phyloP scores from a whole-genome alignment of 2,329 filamentous ascomycete species.

The Talaromyces albobiverticillius region DNA sequence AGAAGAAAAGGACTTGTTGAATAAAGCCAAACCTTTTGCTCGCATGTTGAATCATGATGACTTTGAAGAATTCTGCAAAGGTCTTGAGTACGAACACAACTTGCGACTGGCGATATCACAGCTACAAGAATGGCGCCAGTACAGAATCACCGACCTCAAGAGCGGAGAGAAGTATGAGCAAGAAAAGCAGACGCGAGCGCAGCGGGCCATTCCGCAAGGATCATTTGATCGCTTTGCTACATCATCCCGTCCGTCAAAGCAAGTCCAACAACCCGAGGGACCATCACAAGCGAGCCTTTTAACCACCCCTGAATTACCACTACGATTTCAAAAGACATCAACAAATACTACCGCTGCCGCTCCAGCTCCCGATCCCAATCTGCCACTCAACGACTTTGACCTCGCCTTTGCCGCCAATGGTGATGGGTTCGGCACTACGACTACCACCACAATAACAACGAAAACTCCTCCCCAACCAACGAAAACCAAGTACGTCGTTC shows the following conservation, averaged over 20 bases:
- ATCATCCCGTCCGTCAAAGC: slow-evolving; percentile 62
- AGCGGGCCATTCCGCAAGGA: slow-evolving; percentile 65
- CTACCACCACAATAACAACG: slow-evolving; percentile 25
- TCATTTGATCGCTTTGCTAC: slow-evolving; percentile 82
- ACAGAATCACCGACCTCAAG: slow-evolving; percentile 79
- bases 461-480: slow-evolving; percentile 13
- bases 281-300: slow-evolving; percentile 72
- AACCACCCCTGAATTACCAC: slow-evolving; percentile 73
- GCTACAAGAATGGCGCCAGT: slow-evolving; percentile 87
- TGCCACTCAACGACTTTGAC: slow-evolving; percentile 50
- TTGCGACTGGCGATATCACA: slow-evolving; percentile 84
- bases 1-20: slow-evolving; percentile 85
- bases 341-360: slow-evolving; percentile 21
- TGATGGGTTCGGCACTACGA: slow-evolving; percentile 24
- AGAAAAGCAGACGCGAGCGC: slow-evolving; percentile 75
- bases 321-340: slow-evolving; percentile 51
- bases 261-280: slow-evolving; percentile 66
- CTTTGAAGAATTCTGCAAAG: slow-evolving; percentile 80
- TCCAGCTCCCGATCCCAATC: slow-evolving; percentile 30
- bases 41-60: slow-evolving; percentile 94
- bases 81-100: slow-evolving; percentile 86
- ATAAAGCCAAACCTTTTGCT: slow-evolving; percentile 93
- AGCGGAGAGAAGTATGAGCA: slow-evolving; percentile 89
- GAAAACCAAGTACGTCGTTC: slow-evolving; percentile 54
- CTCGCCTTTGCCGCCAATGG: slow-evolving; percentile 53